A percentile compares a stretch with the other conserved stretches of the same genome.
These are phyloP conservation scores for Nelumbo lutea DNA, from an alignment of 164 flowering plant species.

Conservation along the genomic window DNA sequence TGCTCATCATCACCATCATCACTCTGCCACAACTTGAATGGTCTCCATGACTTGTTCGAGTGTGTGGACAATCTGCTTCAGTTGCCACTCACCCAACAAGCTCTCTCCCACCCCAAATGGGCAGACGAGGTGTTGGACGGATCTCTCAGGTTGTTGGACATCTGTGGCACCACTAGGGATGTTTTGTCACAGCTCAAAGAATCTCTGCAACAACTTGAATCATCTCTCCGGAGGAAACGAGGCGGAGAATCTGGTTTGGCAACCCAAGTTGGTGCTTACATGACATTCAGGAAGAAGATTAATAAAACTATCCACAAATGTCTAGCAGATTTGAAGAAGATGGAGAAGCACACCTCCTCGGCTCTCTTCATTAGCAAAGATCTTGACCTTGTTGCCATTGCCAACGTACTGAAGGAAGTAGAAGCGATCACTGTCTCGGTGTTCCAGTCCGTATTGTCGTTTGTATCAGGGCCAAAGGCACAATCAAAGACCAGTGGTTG, in stretches of 20 bases:
- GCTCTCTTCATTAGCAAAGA: background rate
- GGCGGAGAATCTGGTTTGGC: too few relatives aligned
- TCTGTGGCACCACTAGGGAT: too few relatives aligned
- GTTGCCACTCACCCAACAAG: slow-evolving; percentile 26
- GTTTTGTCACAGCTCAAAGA: too few relatives aligned
- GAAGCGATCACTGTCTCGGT: slow-evolving; percentile 10
- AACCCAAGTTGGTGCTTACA: too few relatives aligned
- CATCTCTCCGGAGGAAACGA: too few relatives aligned
- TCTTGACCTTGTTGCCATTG: slow-evolving; percentile 6
- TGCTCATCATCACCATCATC: background rate
- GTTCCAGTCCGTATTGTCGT: slow-evolving; percentile 10
- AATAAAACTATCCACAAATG: too few relatives aligned
- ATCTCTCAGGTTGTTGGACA: too few relatives aligned
- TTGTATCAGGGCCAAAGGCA: slow-evolving; percentile 3
- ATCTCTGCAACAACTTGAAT: too few relatives aligned
- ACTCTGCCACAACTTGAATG: slow-evolving; percentile 15
- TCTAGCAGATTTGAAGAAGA: too few relatives aligned
- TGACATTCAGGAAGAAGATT: too few relatives aligned
- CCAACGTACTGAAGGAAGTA: slow-evolving; percentile 10
- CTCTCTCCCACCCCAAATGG: slow-evolving; percentile 4
- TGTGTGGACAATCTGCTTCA: slow-evolving; percentile 23
- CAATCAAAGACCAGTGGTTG: slow-evolving; percentile 12
- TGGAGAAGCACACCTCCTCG: too few relatives aligned
- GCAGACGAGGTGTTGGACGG: too few relatives aligned
- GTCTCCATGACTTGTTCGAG: slow-evolving; percentile 26